Conservation (phyloP, 345 rosid genomes). For the Angophora floribunda region DNA sequence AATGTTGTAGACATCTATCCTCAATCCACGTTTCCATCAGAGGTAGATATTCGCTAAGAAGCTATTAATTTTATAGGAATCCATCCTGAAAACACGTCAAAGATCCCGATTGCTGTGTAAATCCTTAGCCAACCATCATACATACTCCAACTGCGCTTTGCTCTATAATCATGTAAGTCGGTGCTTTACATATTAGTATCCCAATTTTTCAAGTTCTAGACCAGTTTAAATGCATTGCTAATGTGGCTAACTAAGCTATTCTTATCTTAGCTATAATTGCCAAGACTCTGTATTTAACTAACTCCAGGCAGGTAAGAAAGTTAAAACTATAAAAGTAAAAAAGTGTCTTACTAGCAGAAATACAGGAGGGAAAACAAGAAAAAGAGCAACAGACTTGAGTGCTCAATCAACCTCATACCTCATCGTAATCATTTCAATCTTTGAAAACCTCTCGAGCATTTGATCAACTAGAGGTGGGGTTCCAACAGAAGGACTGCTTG, state of each 20-base stretch:
- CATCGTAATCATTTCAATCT: constrained; percentile 57
- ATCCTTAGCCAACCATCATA: background rate
- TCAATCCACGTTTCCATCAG: background rate
- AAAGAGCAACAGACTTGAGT: background rate
- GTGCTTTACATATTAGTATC: background rate
- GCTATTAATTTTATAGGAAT: background rate
- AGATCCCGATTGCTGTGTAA: background rate
- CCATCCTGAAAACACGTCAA: background rate
- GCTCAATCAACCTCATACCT: constrained; percentile 39
- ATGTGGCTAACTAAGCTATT: background rate
- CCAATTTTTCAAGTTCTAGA: background rate
- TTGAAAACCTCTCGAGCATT: constrained; percentile 71
- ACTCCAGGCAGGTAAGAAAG: background rate
- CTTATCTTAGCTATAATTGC: background rate
- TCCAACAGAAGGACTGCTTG: constrained; percentile 78
- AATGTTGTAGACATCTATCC: background rate
- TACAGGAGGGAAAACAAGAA: background rate
- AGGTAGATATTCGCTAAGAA: background rate
- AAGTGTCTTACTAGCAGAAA: background rate
- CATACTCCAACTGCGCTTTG: background rate
- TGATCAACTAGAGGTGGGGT: constrained; percentile 63
- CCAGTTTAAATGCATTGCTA: background rate
- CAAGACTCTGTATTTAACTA: background rate
- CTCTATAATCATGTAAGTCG: background rate
- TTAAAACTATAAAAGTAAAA: background rate